Conservation (phyloP, 352 stramenopile species). For the Phytophthora pistaciae region DNA sequence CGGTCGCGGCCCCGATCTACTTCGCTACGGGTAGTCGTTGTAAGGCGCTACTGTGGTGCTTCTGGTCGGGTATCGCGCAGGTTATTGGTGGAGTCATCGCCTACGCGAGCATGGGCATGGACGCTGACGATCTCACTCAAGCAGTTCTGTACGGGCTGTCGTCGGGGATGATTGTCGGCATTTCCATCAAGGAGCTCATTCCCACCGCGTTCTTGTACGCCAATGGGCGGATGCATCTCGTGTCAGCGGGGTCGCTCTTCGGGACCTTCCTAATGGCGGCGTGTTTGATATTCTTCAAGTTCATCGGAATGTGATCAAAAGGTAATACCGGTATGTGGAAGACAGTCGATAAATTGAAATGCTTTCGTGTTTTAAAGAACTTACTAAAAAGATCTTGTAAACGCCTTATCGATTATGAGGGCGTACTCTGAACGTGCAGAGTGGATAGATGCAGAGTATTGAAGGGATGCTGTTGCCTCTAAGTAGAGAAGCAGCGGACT, state of each 20-base stretch:
- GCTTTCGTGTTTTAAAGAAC: neutral
- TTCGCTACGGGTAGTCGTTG: conserved; percentile 94
- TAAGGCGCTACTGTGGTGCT: conserved; percentile 94
- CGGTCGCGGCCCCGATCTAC: conserved; percentile 96
- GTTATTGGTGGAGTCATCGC: conserved; percentile 88
- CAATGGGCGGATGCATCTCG: conserved; percentile 73
- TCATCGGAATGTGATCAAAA: conserved; percentile 45
- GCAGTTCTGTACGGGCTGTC: conserved; percentile 95
- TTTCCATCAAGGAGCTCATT: conserved; percentile 91
- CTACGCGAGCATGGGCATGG: conserved; percentile 71
- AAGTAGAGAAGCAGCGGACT: neutral
- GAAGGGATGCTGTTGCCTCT: neutral
- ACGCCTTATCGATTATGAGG: neutral
- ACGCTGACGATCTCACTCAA: conserved; percentile 62
- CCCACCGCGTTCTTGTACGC: conserved; percentile 92
- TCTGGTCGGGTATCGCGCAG: conserved; percentile 91
- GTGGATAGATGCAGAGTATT: neutral
- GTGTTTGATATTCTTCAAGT: conserved; percentile 90
- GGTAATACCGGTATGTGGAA: neutral
- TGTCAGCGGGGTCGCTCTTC: conserved; percentile 80
- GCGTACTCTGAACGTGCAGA: conserved; percentile 26
- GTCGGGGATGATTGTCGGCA: conserved; percentile 94
- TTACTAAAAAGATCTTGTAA: neutral
- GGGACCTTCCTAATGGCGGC: conserved; percentile 91
- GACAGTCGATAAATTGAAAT: neutral